Base-by-base conservation (phyloP, 1,284 basidiomycete genomes). In the Sutorius eximius region DNA sequence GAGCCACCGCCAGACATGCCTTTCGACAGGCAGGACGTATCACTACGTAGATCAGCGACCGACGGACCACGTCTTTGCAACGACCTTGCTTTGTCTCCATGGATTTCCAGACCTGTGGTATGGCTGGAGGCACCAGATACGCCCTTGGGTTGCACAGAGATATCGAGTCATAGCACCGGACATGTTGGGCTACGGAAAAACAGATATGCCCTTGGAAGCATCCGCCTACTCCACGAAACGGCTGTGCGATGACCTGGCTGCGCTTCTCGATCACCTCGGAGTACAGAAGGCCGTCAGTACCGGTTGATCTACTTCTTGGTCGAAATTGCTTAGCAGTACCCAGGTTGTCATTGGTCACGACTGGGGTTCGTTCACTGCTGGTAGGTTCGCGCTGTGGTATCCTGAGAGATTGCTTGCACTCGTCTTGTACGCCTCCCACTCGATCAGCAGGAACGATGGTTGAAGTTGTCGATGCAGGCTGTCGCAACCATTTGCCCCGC, bases 81-180 rank as follows among this genome's bases (percentile, higher is more conserved):
- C 72, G 2, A 82, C 85, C 2, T 59, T 90, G 6, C 74, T 89
- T n/a, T 85, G 84, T 63, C 59, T 89, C 18, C 87, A 90, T 63
- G 87, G 87, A 2, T 89, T 90, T 64, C 87, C 87, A 12, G 87
- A 89, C 61, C 69, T 81, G 42, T 86, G 83, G 84, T 88, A 85
- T 68, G 84, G 83, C 32, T 88, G 86, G 86, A 75, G 85, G 46
- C 70, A 85, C 64, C 86, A 87, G 66, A 87, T 89, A 56, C 75
- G 74, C 4, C 81, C 83, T 2, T 89, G 86, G 86, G 81, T 80
- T 16, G 68, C 73, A 42, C 71, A 71, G 45, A 86, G 87, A 11
- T 85, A 77, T 62, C 79, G 87, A n/a, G 83, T 89, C 18, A 69
- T 89, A 22, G 86, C 77, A 1, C 86, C 85, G 9, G 85, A 88